A percentile compares a stretch with the other conserved stretches of the same genome.
Evolutionary conservation across 2,329 filamentous ascomycete species (phyloP).

Genomic region (Hypomyces perniciosus): DNA sequence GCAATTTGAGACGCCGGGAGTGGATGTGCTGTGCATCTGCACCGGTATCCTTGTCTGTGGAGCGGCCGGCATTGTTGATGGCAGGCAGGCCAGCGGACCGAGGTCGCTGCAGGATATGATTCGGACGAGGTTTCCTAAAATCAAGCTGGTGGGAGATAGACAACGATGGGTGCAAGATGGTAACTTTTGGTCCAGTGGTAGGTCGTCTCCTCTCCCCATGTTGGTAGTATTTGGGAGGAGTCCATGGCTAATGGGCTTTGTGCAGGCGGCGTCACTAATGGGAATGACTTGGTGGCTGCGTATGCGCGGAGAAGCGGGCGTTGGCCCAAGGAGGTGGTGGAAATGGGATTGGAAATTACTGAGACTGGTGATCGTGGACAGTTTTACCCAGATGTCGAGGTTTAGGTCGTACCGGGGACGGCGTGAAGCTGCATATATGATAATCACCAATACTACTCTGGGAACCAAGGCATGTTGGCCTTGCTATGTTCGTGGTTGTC

Average conservation of each 20-base stretch:
- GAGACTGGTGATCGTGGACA: neutral
- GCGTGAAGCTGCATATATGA: too few relatives aligned
- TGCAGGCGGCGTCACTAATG: conserved; percentile 50
- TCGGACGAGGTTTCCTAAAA: conserved; percentile 30
- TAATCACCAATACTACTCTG: too few relatives aligned
- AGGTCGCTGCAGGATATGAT: conserved; percentile 37
- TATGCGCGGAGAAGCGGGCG: conserved; percentile 40
- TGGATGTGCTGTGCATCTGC: conserved; percentile 47
- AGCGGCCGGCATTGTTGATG: conserved; percentile 42
- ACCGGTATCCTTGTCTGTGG: conserved; percentile 45
- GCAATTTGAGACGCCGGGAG: conserved; percentile 32
- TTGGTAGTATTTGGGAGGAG: neutral
- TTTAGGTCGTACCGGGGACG: too few relatives aligned
- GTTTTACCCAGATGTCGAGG: neutral
- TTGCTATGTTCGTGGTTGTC: too few relatives aligned
- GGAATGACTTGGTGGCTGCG: conserved; percentile 49
- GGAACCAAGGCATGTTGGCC: too few relatives aligned
- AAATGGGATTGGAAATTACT: conserved; percentile 36
- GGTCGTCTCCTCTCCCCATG: conserved; percentile 17
- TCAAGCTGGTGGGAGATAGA: conserved; percentile 39
- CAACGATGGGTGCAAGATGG: conserved; percentile 47
- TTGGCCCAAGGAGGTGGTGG: conserved; percentile 38
- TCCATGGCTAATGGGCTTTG: neutral
- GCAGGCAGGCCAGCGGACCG: conserved; percentile 42
- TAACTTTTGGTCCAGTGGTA: conserved; percentile 50